Evolutionary conservation across 805 yeast species (phyloP), one percentile per base, ranked within the genome.

Genomic region (Torulaspora gathmanii): DNA sequence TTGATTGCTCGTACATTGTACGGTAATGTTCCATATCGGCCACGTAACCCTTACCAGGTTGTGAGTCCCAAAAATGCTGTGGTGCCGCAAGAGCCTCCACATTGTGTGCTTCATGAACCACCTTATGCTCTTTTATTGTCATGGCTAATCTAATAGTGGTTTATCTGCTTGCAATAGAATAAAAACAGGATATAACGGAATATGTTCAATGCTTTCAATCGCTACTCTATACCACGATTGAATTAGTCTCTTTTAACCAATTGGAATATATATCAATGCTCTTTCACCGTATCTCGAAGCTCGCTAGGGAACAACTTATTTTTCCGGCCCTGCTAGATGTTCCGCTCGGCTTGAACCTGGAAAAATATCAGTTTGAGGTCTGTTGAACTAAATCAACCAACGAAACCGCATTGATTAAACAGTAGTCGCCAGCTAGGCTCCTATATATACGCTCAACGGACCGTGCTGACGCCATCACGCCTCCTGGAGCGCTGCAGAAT

Each of bases 1-100:
- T 82, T 28, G 95, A 86, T 73, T 87, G 75, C 47, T 78, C 66
- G 73, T 91, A 89, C 74, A 89, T 64, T 51, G 74, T 66, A 44
- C 77, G 67, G 74, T 90, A 91, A 53, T 88, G 83, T 11, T 78
- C 86, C 54, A 86, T 64, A 45, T 78, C 71, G 37, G 74, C 69
- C 47, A 87, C 64, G 56, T 79, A 80, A 48, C 77, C 54, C 37
- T 58, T 54, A 38, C 64, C 63, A 40, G 74, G 74, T 49, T 70
- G 74, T 11, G 60, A 53, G 17, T 66, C 65, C 52, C 56, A 67
- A 49, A 62, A 70, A 54, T 70, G 72, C 36, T 66, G 65, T 37
- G 70, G 67, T 38, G 74, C 70, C 9, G 59, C 45, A 33, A 61
- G 62, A 17, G 62, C 56, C 12, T 55, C 50, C 33, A 64, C 64